Evolutionary conservation across 2,329 filamentous ascomycete genomes (phyloP), one percentile per base, ranked within the genome.

Genomic region (Truncatella angustata): DNA sequence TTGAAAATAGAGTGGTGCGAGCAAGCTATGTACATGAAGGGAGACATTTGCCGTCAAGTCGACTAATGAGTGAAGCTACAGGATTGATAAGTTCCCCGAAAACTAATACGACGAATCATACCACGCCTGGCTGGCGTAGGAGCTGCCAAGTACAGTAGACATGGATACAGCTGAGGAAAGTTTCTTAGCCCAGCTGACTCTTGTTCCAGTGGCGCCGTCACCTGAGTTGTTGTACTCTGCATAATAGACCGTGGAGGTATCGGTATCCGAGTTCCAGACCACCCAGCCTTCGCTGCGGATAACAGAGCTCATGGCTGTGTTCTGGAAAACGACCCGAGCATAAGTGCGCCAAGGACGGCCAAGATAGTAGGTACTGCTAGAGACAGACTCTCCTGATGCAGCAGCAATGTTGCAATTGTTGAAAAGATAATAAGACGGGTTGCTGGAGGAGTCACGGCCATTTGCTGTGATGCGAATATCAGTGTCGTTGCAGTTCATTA

Each of bases 211-310:
- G 2, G 82, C 72, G 2, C 85, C 84, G 28, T 69, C 63, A 1
- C 85, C 85, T 1, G 74, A 75, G 66, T 87, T 87, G 18, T 59
- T 67, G 60, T 79, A 86, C 71, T 87, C 85, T 9, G 68, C 79
- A 56, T 80, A 86, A 23, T 71, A 65, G 1, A 86, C 78, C 39
- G 80, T 68, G 30, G 70, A 72, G 1, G 79, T 83, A 32, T 74
- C 72, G n/a, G 72, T 62, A 39, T 76, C 70, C 3, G 69, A 70
- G 52, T 74, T 75, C 84, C 84, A 87, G 24, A 70, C 61, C 2
- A 59, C 64, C 84, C 85, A 87, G 0, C 84, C 85, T 0, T 76
- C 76, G 2, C 72, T 54, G 59, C 86, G 85, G 60, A 88, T 76
- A 18, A 86, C 80, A 21, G 69, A 66, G 7, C 71, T 73, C 66